These are phyloP conservation scores for Chaetomiaceae sp. DNA, from an alignment of 2,329 filamentous ascomycete species.

Conservation along the genomic window DNA sequence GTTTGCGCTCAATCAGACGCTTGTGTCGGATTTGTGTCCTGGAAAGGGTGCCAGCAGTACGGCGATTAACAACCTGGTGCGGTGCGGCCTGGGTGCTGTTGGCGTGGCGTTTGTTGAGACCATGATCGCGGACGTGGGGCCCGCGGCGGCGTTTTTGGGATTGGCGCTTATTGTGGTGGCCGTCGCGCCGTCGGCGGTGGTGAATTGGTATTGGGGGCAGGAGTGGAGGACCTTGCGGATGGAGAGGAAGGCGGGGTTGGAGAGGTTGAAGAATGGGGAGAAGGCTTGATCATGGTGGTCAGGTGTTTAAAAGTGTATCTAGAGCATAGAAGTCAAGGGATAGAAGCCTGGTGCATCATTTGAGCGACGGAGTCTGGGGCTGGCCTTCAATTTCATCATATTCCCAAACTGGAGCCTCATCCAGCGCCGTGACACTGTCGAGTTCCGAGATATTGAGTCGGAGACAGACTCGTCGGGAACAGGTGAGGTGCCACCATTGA, in stretches of 20 bases:
- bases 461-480: no score
- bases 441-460: no score
- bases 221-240: neutral
- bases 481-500: no score
- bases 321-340: neutral
- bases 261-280: neutral
- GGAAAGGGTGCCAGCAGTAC: constrained; percentile 1
- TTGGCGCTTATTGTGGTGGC: neutral
- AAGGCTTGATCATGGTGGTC: neutral
- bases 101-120: constrained; percentile 1
- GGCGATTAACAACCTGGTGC: constrained; percentile 2
- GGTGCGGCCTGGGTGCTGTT: neutral
- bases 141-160: constrained; percentile 1
- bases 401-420: no score
- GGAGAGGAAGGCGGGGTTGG: neutral
- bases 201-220: constrained; percentile 1
- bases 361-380: neutral
- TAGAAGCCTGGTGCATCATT: neutral
- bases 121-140: neutral
- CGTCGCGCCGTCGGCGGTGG: neutral
- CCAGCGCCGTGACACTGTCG: no score
- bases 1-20: constrained; percentile 1
- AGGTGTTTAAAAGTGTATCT: no score
- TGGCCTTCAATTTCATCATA: no score
- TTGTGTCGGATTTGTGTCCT: constrained; percentile 1